phyloP scores from a whole-genome alignment of 1,284 basidiomycete genomes.

The Dichomitus squalens region DNA sequence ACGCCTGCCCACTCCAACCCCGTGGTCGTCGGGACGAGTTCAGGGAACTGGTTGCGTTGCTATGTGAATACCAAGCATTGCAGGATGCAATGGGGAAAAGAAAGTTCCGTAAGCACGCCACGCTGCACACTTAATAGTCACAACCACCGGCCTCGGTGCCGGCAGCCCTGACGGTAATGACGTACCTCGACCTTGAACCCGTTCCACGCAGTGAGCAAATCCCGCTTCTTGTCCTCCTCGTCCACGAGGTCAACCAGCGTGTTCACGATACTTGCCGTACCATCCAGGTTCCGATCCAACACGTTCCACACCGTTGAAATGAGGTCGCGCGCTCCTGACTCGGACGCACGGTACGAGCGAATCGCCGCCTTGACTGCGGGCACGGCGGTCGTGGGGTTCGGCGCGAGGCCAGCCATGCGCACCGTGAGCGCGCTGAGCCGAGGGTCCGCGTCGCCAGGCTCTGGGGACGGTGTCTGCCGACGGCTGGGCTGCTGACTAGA shows the following conservation, averaged over 20 bases:
- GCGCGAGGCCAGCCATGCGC: slow-evolving; percentile 68
- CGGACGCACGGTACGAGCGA: slow-evolving; percentile 77
- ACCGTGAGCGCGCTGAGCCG: slow-evolving; percentile 71
- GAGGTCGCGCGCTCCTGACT: slow-evolving; percentile 83
- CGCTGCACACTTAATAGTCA: background rate
- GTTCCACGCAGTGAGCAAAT: slow-evolving; percentile 79
- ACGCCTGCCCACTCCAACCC: slow-evolving; percentile 77
- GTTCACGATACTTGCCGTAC: slow-evolving; percentile 78
- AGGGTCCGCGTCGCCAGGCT: slow-evolving; percentile 52
- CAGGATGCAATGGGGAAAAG: background rate
- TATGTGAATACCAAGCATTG: slow-evolving; percentile 33
- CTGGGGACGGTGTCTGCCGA: slow-evolving; percentile 48
- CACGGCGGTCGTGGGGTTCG: slow-evolving; percentile 73
- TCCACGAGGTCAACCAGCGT: slow-evolving; percentile 82
- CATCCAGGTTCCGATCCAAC: slow-evolving; percentile 77
- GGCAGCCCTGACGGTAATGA: slow-evolving; percentile 3
- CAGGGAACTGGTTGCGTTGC: slow-evolving; percentile 86
- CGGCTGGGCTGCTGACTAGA: slow-evolving; percentile 38
- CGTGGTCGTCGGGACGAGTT: slow-evolving; percentile 63
- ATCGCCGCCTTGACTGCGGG: slow-evolving; percentile 82
- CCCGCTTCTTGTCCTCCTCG: slow-evolving; percentile 82
- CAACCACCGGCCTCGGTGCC: background rate
- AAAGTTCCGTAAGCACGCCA: background rate
- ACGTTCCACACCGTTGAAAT: slow-evolving; percentile 88
- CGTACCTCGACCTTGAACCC: slow-evolving; percentile 82